Percentiles rank a stretch among this genome's conserved stretches.
phyloP scores from a whole-genome alignment of 805 yeast species.

The Candida khao-thaluensis region DNA sequence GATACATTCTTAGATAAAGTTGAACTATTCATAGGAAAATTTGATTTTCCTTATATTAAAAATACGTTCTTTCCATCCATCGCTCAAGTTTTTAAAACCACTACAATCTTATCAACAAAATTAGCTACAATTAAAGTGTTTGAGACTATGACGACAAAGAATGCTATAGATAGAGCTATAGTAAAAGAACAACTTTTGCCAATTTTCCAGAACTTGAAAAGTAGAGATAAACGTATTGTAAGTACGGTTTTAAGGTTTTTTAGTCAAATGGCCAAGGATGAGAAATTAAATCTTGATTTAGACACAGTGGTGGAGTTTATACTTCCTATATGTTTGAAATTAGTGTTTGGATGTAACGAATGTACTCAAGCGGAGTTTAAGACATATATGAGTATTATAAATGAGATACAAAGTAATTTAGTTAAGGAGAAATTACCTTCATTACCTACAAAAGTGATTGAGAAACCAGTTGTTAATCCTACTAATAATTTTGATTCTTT shows the following conservation, averaged over 20 bases:
- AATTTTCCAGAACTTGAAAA: constrained; percentile 68
- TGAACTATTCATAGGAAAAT: constrained; percentile 39
- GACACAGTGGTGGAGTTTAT: constrained; percentile 29
- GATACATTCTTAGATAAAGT: constrained; percentile 50
- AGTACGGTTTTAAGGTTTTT: constrained; percentile 47
- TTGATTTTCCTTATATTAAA: constrained; percentile 71
- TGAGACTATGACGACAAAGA: constrained; percentile 52
- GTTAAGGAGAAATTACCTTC: constrained; percentile 20
- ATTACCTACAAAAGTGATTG: constrained; percentile 16
- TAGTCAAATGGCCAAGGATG: constrained; percentile 46
- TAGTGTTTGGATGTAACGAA: constrained; percentile 39
- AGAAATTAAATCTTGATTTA: constrained; percentile 29
- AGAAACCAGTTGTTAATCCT: neutral
- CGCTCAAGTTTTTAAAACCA: constrained; percentile 72
- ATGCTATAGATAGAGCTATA: constrained; percentile 67
- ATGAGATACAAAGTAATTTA: constrained; percentile 22
- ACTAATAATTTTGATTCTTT: constrained; percentile 27
- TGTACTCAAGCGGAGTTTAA: constrained; percentile 35
- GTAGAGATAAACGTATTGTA: constrained; percentile 68
- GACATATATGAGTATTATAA: constrained; percentile 23
- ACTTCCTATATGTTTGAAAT: constrained; percentile 30
- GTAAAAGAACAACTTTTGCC: constrained; percentile 82
- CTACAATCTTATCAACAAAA: constrained; percentile 80
- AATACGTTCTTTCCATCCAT: constrained; percentile 72
- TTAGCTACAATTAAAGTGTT: constrained; percentile 63